Evolutionary conservation across 768 basidiomycete species (phyloP), one percentile per base, ranked within the genome.

Genomic region (Xerocomellus amylosporus): DNA sequence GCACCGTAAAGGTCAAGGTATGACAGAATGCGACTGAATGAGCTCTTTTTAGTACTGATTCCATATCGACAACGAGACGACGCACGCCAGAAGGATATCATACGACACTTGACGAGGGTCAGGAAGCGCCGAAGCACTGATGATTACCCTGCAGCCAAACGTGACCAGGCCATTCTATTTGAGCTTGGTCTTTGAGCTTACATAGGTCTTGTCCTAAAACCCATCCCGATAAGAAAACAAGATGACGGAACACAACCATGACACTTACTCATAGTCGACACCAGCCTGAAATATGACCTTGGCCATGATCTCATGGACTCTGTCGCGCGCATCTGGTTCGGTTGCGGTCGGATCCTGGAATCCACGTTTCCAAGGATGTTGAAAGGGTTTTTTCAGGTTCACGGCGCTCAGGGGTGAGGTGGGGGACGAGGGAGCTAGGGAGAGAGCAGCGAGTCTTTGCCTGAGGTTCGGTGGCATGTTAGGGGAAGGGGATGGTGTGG

Each of bases 281-380:
- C 92, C 92, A 41, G 92, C 92, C 67, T 92, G 91, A 62, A 88
- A 92, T 42, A 93, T 90, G 73, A 93, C 76, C 67, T 76, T 83
- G 37, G 73, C 65, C 75, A 93, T 80, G 28, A 87, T 79, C 15
- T 84, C 80, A 58, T 88, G 85, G 13, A 90, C 69, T 55, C 72
- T 74, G 41, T 82, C 78, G 42, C 65, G 62, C 8, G 55, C 69
- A 62, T 59, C 62, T 47, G 67, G 65, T 55, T 65, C 67, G 49
- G 62, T 51, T 53, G 56, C 61, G 47, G 58, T 58, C 4, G 55
- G 62, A 38, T 59, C 60, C 34, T 66, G 70, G 46, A 59, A 69
- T 8, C 62, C 66, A 46, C 74, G 73, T 60, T 75, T 84, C 80
- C 85, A 85, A 2, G 83, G 77, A 4, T 81, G 73, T 24, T 72